Conservation (phyloP, 129 eudicot genomes). For the Mikania micrantha region DNA sequence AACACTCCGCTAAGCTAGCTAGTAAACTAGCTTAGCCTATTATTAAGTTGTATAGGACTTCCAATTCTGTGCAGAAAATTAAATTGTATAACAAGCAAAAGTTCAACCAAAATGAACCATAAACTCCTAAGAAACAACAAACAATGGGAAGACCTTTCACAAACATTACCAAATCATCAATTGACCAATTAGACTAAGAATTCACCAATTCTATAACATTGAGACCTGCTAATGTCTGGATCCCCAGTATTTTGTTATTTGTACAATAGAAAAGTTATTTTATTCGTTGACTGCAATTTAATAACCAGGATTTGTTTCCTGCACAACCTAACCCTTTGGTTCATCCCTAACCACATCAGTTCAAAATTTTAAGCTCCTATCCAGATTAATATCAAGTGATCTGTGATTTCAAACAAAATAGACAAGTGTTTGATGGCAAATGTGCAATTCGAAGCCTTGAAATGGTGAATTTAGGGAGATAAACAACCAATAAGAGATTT, state of each 20-base stretch:
- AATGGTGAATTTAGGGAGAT: neutral
- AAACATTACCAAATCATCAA: neutral
- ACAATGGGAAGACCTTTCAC: neutral
- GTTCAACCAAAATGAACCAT: neutral
- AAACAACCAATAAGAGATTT: neutral
- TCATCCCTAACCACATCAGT: neutral
- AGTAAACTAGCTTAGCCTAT: neutral
- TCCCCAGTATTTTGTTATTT: too few species aligned
- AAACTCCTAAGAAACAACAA: neutral
- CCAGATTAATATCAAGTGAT: neutral
- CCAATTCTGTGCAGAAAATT: neutral
- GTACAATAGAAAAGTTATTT: neutral
- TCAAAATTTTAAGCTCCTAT: neutral
- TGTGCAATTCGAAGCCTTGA: neutral
- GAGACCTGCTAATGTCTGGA: neutral
- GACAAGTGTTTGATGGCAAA: neutral
- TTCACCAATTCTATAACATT: neutral
- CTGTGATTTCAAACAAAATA: neutral
- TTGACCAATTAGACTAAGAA: neutral
- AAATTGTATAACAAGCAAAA: neutral
- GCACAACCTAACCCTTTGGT: neutral
- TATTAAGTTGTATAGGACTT: neutral
- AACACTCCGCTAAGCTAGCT: neutral
- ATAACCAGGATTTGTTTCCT: neutral
- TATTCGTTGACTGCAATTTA: neutral